Base-by-base conservation (phyloP, 2,329 filamentous ascomycete species). In the Nakataea oryzae region DNA sequence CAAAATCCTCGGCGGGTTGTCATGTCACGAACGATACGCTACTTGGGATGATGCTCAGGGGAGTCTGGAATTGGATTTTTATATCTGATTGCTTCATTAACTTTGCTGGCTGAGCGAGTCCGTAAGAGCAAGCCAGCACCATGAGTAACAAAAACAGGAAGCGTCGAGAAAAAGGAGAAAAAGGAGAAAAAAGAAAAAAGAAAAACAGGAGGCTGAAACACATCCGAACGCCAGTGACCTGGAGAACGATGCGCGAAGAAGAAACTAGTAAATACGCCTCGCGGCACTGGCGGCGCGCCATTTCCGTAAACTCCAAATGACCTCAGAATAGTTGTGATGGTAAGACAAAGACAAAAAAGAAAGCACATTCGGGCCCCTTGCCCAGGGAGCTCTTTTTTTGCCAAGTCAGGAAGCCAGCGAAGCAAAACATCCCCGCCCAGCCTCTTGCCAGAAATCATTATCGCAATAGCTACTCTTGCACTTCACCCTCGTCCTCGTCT, bases 401-500 rank as follows among this genome's bases (percentile, higher is more conserved):
- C 41, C 21, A n/a, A 12, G 41, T 8, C 41, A 12, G n/a, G 41
- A 50, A 17, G 34, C 11, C 17, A 9, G 41, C 17, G 41, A 50
- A 50, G n/a, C 5, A 3, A 50, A 50, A 50, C 41, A 9, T n/a
- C 17, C 41, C n/a, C 17, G 41, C 5, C 17, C 5, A 6, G 14
- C 4, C 14, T 21, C 17, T 47, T 13, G 7, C 12, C 41, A 47
- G 17, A n/a, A 21, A 5, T 5, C 6, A 41, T 34, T 14, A 17
- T 41, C 30, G n/a, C 7, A 26, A 26, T 60, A 34, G 57, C 32
- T 29, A 63, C 32, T 65, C 65, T 24, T 62, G 64, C 21, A 69
- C 67, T 62, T 70, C 68, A 1, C 70, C 70, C 61, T 70, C 69
- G 62, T 71, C 70, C 56, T 69, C 65, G 32, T 70, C 70, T 54